Conservation (phyloP, 768 basidiomycete genomes). For the Dentipellis fragilis region DNA sequence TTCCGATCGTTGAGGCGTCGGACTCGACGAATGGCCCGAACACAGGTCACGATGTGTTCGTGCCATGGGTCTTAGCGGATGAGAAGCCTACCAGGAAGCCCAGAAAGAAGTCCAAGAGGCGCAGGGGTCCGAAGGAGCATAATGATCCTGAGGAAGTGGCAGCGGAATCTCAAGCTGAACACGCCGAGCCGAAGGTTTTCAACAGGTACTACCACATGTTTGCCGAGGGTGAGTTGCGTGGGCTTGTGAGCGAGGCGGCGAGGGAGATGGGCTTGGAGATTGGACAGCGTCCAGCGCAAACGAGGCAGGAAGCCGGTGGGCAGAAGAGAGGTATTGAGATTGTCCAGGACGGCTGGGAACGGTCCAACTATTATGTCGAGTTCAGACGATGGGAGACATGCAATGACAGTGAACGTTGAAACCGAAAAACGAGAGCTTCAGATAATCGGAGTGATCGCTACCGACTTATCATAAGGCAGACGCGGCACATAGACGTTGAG, state of each 20-base stretch:
- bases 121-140: background rate
- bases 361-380: conserved; percentile 84
- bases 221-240: conserved; percentile 61
- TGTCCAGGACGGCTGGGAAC: conserved; percentile 72
- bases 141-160: background rate
- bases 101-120: conserved; percentile 13
- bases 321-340: conserved; percentile 46
- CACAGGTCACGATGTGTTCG: conserved; percentile 71
- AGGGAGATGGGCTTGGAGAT: conserved; percentile 43
- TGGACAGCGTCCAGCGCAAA: conserved; percentile 21
- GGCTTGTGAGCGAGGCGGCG: conserved; percentile 57
- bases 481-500: too few relatives aligned
- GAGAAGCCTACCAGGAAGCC: conserved; percentile 10
- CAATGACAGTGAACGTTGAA: background rate
- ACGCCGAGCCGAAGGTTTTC: conserved; percentile 35
- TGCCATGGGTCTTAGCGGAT: conserved; percentile 68
- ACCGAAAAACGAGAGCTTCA: too few relatives aligned
- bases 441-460: too few relatives aligned
- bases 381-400: conserved; percentile 46
- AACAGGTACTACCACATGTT: conserved; percentile 98
- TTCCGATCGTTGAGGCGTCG: conserved; percentile 30
- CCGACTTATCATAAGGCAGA: too few relatives aligned
- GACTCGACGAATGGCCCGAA: conserved; percentile 9
- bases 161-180: background rate
- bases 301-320: conserved; percentile 4